Evolutionary conservation across 225 moss, liverwort and hornwort species (phyloP).

Genomic region (Rhytidiadelphus loreus): DNA sequence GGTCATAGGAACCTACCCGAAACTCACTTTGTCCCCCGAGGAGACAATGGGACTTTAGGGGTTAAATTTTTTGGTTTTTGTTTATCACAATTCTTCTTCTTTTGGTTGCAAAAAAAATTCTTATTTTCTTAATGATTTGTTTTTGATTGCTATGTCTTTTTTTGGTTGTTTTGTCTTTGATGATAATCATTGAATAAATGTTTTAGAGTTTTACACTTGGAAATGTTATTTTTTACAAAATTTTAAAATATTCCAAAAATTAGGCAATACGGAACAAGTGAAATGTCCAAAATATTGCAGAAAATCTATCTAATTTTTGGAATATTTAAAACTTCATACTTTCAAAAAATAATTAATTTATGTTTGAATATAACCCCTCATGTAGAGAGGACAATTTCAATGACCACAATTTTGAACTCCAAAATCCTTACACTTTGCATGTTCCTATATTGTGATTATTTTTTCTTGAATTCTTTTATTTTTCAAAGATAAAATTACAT

Average conservation of each 20-base stretch:
- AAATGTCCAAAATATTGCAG: too few relatives aligned
- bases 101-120: background rate
- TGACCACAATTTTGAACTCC: background rate
- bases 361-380: background rate
- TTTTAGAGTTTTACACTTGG: background rate
- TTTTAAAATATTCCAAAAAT: background rate
- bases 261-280: background rate
- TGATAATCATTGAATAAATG: background rate
- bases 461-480: background rate
- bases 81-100: background rate
- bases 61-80: background rate
- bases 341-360: background rate
- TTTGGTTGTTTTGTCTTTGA: background rate
- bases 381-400: accelerated
- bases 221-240: background rate
- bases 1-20: too few relatives aligned
- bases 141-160: background rate
- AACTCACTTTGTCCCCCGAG: too few relatives aligned
- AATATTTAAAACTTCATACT: background rate
- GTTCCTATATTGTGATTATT: background rate
- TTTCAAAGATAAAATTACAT: background rate
- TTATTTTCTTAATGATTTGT: background rate
- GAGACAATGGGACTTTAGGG: too few relatives aligned
- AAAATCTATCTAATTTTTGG: too few relatives aligned
- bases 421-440: background rate